Conservation (phyloP, 345 rosid genomes). For the Aethionema arabicum region DNA sequence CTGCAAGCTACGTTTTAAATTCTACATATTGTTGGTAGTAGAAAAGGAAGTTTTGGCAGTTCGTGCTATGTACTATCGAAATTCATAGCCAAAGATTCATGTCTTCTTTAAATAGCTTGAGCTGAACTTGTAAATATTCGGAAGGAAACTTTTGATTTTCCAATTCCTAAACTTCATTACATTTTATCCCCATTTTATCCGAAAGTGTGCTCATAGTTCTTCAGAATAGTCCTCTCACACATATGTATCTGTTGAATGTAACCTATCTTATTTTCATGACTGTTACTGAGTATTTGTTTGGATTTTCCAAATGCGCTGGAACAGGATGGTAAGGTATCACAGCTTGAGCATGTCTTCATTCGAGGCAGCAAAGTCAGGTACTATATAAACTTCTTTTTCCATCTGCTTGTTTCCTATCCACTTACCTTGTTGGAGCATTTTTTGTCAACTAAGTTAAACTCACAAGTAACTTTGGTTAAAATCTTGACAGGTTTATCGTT, state of each 20-base stretch:
- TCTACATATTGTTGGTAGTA: neutral
- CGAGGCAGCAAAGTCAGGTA: constrained; percentile 99
- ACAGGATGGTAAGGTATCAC: constrained; percentile 96
- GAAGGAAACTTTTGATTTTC: neutral
- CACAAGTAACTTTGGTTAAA: constrained; percentile 6
- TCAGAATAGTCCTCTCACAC: neutral
- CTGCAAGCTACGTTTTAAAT: neutral
- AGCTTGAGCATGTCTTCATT: constrained; percentile 95
- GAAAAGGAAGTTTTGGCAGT: neutral
- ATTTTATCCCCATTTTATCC: neutral
- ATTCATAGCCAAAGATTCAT: neutral
- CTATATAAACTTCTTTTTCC: constrained; percentile 4
- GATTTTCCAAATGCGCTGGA: constrained; percentile 15
- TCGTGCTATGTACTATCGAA: neutral
- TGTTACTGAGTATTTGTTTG: constrained; percentile 3
- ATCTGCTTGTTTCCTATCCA: constrained; percentile 4
- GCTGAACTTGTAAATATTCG: neutral
- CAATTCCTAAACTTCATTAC: neutral
- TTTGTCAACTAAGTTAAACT: neutral
- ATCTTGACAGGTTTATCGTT: constrained; percentile 81
- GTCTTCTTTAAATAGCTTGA: neutral
- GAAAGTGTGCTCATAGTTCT: neutral
- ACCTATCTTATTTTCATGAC: neutral
- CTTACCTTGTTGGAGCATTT: constrained; percentile 6
- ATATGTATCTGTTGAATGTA: constrained; percentile 1